Conservation (phyloP, 306 rosid genomes). For the Hippophae gyantsensis region DNA sequence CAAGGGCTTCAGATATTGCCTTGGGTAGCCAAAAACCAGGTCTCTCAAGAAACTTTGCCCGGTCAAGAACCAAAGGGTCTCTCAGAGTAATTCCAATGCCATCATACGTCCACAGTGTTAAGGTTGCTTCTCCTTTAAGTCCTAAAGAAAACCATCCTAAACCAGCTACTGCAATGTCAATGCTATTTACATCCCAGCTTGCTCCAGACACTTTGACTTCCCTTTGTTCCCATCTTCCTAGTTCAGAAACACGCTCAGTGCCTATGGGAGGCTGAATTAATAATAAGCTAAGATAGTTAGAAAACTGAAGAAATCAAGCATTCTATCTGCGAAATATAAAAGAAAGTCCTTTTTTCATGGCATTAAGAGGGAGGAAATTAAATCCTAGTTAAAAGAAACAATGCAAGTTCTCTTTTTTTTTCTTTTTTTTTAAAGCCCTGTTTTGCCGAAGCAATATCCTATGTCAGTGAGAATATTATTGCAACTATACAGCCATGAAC, state of each 20-base stretch:
- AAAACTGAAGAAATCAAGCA: not conserved
- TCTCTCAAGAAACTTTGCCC: constrained; percentile 63
- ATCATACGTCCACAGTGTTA: constrained; percentile 55
- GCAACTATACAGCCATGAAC: too few relatives aligned
- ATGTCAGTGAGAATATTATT: too few relatives aligned
- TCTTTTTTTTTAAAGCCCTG: too few relatives aligned
- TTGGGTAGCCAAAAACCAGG: constrained; percentile 88
- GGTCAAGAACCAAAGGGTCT: constrained; percentile 82
- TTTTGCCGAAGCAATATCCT: too few relatives aligned
- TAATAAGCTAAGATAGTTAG: constrained; percentile 3
- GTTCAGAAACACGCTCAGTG: constrained; percentile 38
- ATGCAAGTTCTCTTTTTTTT: too few relatives aligned
- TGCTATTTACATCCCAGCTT: constrained; percentile 74
- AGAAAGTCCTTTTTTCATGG: too few relatives aligned
- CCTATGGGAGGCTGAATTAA: constrained; percentile 70
- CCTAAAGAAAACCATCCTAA: constrained; percentile 76
- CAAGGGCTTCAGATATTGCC: constrained; percentile 63
- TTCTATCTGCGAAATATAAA: not conserved
- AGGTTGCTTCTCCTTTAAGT: constrained; percentile 80
- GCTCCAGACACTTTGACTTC: constrained; percentile 65
- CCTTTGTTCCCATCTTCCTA: constrained; percentile 60
- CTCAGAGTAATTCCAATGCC: constrained; percentile 68
- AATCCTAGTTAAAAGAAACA: too few relatives aligned
- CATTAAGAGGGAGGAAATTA: too few relatives aligned
- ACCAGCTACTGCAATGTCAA: constrained; percentile 70